Base-by-base conservation (phyloP, 2,329 filamentous ascomycete species). In the Aspergillus pseudonomiae region DNA sequence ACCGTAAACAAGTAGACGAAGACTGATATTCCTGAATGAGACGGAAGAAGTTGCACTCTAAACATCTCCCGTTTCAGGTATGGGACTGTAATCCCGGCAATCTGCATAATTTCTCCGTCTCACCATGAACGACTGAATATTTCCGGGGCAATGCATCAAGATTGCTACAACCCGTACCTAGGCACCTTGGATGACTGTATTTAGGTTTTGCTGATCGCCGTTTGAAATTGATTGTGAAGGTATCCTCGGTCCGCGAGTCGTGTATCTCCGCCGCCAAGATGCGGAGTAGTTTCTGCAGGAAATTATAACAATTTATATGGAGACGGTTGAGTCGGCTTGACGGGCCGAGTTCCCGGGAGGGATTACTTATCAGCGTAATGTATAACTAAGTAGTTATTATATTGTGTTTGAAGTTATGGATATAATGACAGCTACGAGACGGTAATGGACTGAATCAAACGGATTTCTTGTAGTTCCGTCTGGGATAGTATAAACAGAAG, bases 301-400 rank as follows among this genome's bases (percentile, higher is more conserved):
- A 36, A 36, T 6, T 14, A 36, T 36, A 36, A 36, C 34, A 16
- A n/a, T 14, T 5, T 11, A 4, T 28, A 54, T 26, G 28, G 4
- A 21, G 26, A 26, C 21, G 48, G 11, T 41, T 54, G 57, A 16
- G 34, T 21, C 65, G 63, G 65, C 45, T 53, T 19, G 9, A 59
- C 65, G 65, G 63, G 24, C 65, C 63, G 63, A 55, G 26, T 30
- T 48, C 19, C 63, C 59, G 62, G 46, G 30, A 50, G 48, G 32
- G n/a, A 24, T 24, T 24, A 24, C 21, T 24, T 24, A 24, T 24
- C 21, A 24, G 21, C 21, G 2, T 24, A 24, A 24, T 24, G 21
- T 24, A 24, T 24, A 2, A 24, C 21, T 24, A 24, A n/a, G n/a
- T n/a, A n/a, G n/a, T n/a, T n/a, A 24, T 2, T 24, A 24, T 24